Base-by-base conservation (phyloP, 345 rosid genomes). In the Melastoma malabathricum region DNA sequence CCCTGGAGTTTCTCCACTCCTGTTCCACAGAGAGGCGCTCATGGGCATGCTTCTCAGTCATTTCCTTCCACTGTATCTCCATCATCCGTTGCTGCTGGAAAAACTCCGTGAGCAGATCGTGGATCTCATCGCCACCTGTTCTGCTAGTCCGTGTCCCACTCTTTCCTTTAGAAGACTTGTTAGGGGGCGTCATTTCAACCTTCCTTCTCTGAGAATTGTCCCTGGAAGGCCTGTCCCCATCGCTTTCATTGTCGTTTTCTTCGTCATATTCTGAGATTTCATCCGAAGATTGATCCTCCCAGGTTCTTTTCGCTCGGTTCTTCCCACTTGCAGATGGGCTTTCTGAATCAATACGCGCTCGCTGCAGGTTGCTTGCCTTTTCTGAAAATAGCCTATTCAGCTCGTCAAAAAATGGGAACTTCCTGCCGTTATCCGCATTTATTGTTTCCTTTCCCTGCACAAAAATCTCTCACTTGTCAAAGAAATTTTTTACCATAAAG, bases 381-480 rank as follows among this genome's bases (percentile, higher is more conserved):
- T 62, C 77, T 18, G 60, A 51, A 65, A 80, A 77, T 6, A 75
- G 58, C 0, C 65, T 67, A 17, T 77, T 78, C 46, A 80, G 63
- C 25, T 80, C 81, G 50, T 75, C 77, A 38, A 70, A 80, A 64
- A 80, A 80, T 2, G 72, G 79, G 44, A 75, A 80, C 29, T 66
- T 73, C 54, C 64, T 52, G 41, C 73, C 75, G 48, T 54, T 68
- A 46, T 75, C 77, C 4, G 72, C 68, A 64, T 75, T 75, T 38
- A 77, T 66, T 43, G 81, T 70, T 66, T 80, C 87, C 64, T 67
- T 74, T 45, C 79, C 87, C 81, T 80, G 65, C 39, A 3, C 31
- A 27, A 27, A 27, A 27, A n/a, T 27, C 3, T 27, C 6, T 27
- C 31, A 3, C 6, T 27, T 27, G 31, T 27, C 31, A 27, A 27